Evolutionary conservation across 2,329 filamentous ascomycete genomes (phyloP), one percentile per base, ranked within the genome.

Genomic region (Hypoxylon rubiginosum): DNA sequence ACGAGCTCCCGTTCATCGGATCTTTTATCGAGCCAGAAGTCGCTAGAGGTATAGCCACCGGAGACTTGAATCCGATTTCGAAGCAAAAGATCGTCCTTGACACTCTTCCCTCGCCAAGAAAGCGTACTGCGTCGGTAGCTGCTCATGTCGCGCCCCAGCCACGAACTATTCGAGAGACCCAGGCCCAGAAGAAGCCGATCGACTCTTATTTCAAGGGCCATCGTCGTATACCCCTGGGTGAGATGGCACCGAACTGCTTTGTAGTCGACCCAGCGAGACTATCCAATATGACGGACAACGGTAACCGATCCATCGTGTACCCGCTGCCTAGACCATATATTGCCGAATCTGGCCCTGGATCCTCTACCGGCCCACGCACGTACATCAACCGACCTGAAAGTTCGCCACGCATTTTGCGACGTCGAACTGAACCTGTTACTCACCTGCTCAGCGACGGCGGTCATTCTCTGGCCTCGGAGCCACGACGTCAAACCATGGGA

Each of bases 11-110:
- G 0, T 98, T 91, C 73, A 93, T 99, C 68, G 97, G 96, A 30
- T 83, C 85, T 19, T 84, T 88, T 70, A 87, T 97, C 48, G 89
- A 92, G 32, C 82, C 90, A 1, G 83, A 90, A 52, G 78, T 92
- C 63, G 94, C 95, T 7, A 83, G 84, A 54, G 90, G 88, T 5
- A 90, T 99, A 63, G 93, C 96, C 24, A 82, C 78, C 39, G 96
- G 96, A 36, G 92, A 97, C 71, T 79, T 97, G 49, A 91, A 98
- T 77, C 96, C 96, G 1, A 96, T 95, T 71, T 97, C 94, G 1
- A 98, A 97, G 79, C 78, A 90, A 64, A 85, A 84, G 19, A 87
- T 89, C 19, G 55, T 80, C n/a, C 66, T 84, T 43, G 72, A 78
- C 7, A 71, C 75, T 10, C 80, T 81, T 15, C 82, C 84, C 10